Conservation (phyloP, 2,329 filamentous ascomycete genomes). For the Scedosporium boydii region DNA sequence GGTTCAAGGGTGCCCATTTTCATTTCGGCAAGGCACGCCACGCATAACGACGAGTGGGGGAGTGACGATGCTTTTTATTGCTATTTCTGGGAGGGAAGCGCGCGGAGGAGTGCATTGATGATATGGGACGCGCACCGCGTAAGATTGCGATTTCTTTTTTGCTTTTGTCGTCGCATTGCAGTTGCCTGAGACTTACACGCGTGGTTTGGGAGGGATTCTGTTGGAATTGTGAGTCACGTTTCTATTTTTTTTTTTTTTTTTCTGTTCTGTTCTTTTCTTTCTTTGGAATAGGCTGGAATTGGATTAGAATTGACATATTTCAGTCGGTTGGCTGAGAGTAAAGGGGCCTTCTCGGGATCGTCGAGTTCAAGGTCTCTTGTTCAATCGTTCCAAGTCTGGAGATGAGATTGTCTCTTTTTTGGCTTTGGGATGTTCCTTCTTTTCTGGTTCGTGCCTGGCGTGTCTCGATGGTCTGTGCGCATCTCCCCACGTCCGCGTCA, state of each 20-base stretch:
- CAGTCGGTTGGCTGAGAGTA: too few relatives aligned
- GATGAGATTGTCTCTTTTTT: not conserved
- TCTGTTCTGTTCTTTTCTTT: not conserved
- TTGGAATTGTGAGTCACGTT: not conserved
- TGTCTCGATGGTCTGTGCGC: not conserved
- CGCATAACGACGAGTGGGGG: too few relatives aligned
- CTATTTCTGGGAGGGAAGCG: not conserved
- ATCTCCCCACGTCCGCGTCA: not conserved
- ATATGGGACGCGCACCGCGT: not conserved
- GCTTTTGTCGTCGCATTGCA: too few relatives aligned
- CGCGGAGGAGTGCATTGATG: not conserved
- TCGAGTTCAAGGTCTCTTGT: not conserved
- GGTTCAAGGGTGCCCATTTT: too few relatives aligned
- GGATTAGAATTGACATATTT: too few relatives aligned
- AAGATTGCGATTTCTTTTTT: not conserved
- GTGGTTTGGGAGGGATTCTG: not conserved
- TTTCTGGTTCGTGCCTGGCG: not conserved
- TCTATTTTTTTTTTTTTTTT: conserved; percentile 2
- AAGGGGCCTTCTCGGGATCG: not conserved
- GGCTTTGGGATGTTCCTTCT: not conserved
- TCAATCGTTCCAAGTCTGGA: not conserved
- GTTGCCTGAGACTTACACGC: not conserved
- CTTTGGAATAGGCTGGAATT: not conserved
- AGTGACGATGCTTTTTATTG: not conserved
- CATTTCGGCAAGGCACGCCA: too few relatives aligned